These are phyloP conservation scores for Paspalum notatum DNA, from an alignment of 176 grass and related monocot genomes.

Conservation along the genomic window DNA sequence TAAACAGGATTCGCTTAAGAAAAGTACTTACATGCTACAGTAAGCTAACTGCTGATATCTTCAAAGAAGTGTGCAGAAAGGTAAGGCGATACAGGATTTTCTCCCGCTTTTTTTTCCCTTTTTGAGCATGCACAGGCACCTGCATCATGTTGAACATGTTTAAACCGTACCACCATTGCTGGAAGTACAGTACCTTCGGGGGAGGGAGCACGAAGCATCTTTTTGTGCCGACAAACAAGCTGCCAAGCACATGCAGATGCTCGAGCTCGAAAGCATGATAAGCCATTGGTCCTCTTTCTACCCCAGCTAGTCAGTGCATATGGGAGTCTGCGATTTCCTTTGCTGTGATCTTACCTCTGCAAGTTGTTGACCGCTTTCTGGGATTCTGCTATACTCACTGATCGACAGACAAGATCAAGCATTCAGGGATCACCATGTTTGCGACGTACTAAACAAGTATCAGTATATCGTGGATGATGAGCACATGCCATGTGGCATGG, in stretches of 20 bases:
- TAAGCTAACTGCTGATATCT: background rate
- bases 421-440: background rate
- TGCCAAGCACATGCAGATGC: constrained; percentile 2
- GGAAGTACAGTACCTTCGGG: background rate
- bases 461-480: too few species aligned
- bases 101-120: background rate
- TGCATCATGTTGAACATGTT: background rate
- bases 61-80: background rate
- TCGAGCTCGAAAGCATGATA: background rate
- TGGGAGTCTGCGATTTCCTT: background rate
- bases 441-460: background rate
- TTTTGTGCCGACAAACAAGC: background rate
- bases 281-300: background rate
- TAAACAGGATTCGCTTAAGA: background rate
- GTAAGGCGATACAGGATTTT: background rate
- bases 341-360: background rate
- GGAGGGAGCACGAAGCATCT: background rate
- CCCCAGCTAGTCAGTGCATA: too few species aligned
- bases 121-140: background rate
- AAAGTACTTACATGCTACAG: too few species aligned
- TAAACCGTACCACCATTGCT: background rate
- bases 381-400: background rate
- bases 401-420: constrained; percentile 24
- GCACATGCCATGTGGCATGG: background rate
- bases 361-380: background rate